Conservation (phyloP, 2,329 filamentous ascomycete species). For the Neonectria ditissima region DNA sequence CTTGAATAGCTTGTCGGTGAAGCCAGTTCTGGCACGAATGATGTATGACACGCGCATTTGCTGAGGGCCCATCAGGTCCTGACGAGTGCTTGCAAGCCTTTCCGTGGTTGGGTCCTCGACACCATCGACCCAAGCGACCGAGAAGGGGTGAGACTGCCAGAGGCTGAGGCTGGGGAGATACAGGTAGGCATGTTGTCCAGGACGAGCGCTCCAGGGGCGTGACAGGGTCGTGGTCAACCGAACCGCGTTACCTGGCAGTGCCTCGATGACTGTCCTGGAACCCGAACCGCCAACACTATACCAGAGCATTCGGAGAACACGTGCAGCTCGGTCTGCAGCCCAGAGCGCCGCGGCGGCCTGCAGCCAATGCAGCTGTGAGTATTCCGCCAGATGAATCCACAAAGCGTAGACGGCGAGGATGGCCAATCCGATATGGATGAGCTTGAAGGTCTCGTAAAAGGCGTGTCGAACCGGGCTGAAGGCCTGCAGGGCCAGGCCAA, state of each 20-base stretch:
- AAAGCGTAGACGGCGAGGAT: conserved; percentile 70
- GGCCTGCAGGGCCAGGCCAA: conserved; percentile 75
- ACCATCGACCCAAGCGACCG: conserved; percentile 81
- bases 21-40: conserved; percentile 78
- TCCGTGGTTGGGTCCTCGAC: conserved; percentile 62
- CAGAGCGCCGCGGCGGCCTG: conserved; percentile 75
- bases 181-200: conserved; percentile 83
- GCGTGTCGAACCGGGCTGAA: conserved; percentile 79
- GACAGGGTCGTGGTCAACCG: conserved; percentile 80
- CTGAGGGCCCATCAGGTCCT: conserved; percentile 69
- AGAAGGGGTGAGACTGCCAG: conserved; percentile 84
- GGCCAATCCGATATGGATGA: conserved; percentile 75
- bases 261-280: conserved; percentile 77
- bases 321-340: conserved; percentile 71
- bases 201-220: conserved; percentile 79
- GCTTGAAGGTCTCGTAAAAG: conserved; percentile 83
- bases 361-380: conserved; percentile 60
- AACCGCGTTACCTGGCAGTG: conserved; percentile 79
- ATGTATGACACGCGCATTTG: conserved; percentile 78
- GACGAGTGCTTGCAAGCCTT: conserved; percentile 69
- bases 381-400: conserved; percentile 71
- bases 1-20: conserved; percentile 77
- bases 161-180: conserved; percentile 80
- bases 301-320: conserved; percentile 71
- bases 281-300: conserved; percentile 76